Evolutionary conservation across 1,139 yeast genomes (phyloP), one percentile per base, ranked within the genome.

Genomic region (Taphrina deformans): DNA sequence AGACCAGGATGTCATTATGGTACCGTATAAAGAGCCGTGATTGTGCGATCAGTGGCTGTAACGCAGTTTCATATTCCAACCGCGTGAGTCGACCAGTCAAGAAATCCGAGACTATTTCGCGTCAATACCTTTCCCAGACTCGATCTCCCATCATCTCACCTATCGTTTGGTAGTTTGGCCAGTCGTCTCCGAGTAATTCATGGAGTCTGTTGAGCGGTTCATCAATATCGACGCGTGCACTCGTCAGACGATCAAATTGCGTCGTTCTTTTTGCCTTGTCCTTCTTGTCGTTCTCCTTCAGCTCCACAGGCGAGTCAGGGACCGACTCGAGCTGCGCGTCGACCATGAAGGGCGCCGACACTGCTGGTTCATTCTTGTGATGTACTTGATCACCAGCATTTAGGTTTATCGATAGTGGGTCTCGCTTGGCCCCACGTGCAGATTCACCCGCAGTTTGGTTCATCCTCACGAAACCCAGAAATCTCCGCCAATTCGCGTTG

Each of bases 1-100:
- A 84, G 62, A 92, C 79, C 62, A 93, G 77, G 59, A 93, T 80
- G 72, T 88, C 90, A 75, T 93, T 93, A 76, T 93, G 99, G 79
- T 87, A 77, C 63, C 80, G 75, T 24, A 81, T 75, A 66, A 80
- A 77, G 58, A 81, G 79, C 62, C 79, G 78, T 67, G 85, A 86
- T 12, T 35, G 35, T 18, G 40, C 35, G 41, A 59, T 40, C 51
- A 89, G 76, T 9, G 83, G 83, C 24, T 78, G 77, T 26, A 89
- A 79, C 40, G 78, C 83, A 16, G 77, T 77, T 66, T 85, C 84
- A 68, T 92, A 80, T 75, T 93, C 99, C 38, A 77, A 76, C 67
- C 97, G 81, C 4, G 96, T 88, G 51, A 40, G 44, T 14, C 59
- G 59, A 35, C 56, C 66, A 12, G 62, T 63, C 35, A 60, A 18